Conservation (phyloP, 352 stramenopile species). For the Globisporangium paroecandrum region DNA sequence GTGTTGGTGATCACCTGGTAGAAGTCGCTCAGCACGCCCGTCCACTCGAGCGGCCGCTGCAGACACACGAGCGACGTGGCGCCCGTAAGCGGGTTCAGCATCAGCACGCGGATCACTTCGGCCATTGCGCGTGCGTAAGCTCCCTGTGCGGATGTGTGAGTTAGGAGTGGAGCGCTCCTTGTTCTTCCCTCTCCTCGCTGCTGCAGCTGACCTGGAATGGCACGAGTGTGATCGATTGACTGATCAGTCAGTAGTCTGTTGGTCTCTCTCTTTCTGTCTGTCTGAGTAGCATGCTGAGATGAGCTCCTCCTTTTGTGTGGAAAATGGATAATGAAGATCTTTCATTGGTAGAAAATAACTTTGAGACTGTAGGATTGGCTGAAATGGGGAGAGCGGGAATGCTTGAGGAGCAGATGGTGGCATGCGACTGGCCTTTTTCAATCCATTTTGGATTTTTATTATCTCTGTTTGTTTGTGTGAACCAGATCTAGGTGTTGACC, state of each 20-base stretch:
- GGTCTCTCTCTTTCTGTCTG: neutral
- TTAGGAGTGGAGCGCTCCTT: neutral
- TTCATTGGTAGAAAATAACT: neutral
- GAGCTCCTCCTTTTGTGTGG: neutral
- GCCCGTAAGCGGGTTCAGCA: constrained; percentile 67
- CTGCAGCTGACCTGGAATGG: neutral
- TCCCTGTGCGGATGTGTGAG: neutral
- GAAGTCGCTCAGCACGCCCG: constrained; percentile 70
- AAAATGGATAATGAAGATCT: neutral
- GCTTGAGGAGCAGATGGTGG: neutral
- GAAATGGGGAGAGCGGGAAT: neutral
- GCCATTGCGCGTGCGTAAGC: constrained; percentile 30
- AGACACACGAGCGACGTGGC: constrained; percentile 78
- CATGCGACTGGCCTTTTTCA: neutral
- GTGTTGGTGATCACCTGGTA: constrained; percentile 82
- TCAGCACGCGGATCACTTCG: constrained; percentile 78
- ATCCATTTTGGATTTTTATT: neutral
- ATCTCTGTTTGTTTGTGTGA: neutral
- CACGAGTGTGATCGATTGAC: neutral
- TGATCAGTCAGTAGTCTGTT: neutral
- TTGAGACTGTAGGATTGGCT: neutral
- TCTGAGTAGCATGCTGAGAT: neutral
- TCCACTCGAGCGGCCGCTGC: constrained; percentile 75
- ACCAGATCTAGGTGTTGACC: neutral
- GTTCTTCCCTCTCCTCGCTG: neutral